phyloP scores from a whole-genome alignment of 2,329 filamentous ascomycete genomes.

The Diplocarpon rosae region DNA sequence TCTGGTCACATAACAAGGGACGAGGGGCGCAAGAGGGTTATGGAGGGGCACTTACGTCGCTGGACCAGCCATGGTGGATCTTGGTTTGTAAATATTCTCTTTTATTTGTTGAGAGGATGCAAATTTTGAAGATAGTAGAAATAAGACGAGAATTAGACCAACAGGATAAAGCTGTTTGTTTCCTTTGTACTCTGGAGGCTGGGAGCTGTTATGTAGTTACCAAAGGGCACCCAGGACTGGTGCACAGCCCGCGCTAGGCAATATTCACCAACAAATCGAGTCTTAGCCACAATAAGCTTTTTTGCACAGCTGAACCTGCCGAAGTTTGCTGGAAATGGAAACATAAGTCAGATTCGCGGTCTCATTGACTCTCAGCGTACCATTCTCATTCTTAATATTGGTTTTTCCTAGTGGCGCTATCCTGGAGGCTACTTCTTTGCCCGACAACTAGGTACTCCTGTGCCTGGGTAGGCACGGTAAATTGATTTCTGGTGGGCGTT shows the following conservation, averaged over 20 bases:
- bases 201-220: neutral
- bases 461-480: too few relatives aligned
- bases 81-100: neutral
- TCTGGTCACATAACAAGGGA: neutral
- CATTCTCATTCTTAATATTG: too few relatives aligned
- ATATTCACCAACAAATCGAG: slow-evolving; percentile 1
- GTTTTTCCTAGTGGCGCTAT: too few relatives aligned
- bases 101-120: neutral
- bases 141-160: neutral
- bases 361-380: too few relatives aligned
- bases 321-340: too few relatives aligned
- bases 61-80: slow-evolving; percentile 21
- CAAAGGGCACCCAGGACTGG: neutral
- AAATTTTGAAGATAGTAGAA: too few relatives aligned
- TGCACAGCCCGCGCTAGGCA: slow-evolving; percentile 2
- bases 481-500: too few relatives aligned
- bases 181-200: neutral
- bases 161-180: neutral
- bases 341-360: too few relatives aligned
- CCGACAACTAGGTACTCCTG: too few relatives aligned
- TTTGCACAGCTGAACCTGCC: neutral
- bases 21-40: slow-evolving; percentile 1
- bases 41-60: slow-evolving; percentile 18
- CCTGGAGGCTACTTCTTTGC: too few relatives aligned
- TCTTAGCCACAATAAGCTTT: neutral